These are phyloP conservation scores for Iris pallida DNA, from an alignment of 116 monocot species.

Conservation along the genomic window DNA sequence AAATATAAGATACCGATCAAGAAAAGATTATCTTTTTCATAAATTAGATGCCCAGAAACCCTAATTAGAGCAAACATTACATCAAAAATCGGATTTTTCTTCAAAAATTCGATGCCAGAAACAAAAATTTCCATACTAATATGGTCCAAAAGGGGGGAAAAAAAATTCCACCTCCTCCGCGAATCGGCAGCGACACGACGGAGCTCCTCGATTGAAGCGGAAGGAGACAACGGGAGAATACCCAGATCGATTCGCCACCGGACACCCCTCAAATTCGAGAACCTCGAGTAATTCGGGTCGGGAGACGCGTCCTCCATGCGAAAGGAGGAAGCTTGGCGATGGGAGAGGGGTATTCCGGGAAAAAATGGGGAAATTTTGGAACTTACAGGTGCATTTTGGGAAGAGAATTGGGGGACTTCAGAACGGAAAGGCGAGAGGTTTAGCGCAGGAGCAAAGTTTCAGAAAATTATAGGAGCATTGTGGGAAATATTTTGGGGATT, in stretches of 20 bases:
- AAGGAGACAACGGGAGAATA: slow-evolving; percentile 32
- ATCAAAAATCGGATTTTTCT: too few relatives aligned
- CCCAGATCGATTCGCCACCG: slow-evolving; percentile 53
- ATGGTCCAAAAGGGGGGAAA: background rate
- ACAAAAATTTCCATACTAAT: too few relatives aligned
- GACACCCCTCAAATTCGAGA: slow-evolving; percentile 40
- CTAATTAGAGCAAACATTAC: too few relatives aligned
- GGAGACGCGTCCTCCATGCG: background rate
- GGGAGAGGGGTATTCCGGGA: background rate
- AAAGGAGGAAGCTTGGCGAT: background rate
- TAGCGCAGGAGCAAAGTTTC: too few relatives aligned
- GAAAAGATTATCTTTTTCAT: too few relatives aligned
- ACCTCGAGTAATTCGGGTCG: slow-evolving; percentile 11
- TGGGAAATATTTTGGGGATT: too few relatives aligned
- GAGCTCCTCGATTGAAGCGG: slow-evolving; percentile 40
- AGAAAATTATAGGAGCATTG: too few relatives aligned
- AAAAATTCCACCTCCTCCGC: slow-evolving; percentile 45
- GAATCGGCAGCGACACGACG: slow-evolving; percentile 51
- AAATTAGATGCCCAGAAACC: too few relatives aligned
- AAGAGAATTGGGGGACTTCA: background rate
- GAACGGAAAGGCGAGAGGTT: too few relatives aligned
- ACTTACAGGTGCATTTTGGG: background rate
- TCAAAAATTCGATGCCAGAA: too few relatives aligned
- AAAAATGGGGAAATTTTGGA: background rate
- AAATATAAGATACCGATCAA: too few relatives aligned